phyloP scores from a whole-genome alignment of 2,329 filamentous ascomycete genomes.

The Clarireedia homoeocarpa region DNA sequence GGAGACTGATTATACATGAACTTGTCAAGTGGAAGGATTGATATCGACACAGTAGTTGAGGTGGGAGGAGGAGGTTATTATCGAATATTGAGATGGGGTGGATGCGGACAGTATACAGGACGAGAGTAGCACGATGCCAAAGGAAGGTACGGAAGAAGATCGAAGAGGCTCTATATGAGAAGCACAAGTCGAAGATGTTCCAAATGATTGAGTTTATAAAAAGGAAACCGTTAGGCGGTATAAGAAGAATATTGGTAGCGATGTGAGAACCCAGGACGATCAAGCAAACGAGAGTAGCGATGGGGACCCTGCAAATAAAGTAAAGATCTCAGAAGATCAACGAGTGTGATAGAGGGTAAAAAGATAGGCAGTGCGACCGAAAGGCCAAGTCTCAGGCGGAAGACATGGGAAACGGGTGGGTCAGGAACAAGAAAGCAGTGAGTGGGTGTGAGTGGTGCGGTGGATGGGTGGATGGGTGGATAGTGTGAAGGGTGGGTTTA shows the following conservation, averaged over 20 bases:
- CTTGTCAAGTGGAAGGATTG: slow-evolving; percentile 13
- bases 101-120: slow-evolving; percentile 10
- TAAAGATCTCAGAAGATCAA: slow-evolving; percentile 25
- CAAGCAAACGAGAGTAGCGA: slow-evolving; percentile 26
- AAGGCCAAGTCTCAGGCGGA: slow-evolving; percentile 22
- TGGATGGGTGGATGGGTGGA: neutral
- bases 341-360: slow-evolving; percentile 23
- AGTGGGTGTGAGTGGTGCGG: slow-evolving; percentile 6
- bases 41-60: slow-evolving; percentile 9
- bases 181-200: slow-evolving; percentile 29
- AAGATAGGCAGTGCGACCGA: slow-evolving; percentile 25
- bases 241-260: slow-evolving; percentile 28
- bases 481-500: neutral
- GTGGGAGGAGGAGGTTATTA: slow-evolving; percentile 18
- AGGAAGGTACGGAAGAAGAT: slow-evolving; percentile 30
- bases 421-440: slow-evolving; percentile 22
- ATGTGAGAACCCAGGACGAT: slow-evolving; percentile 24
- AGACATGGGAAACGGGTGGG: slow-evolving; percentile 16
- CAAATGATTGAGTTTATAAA: slow-evolving; percentile 27
- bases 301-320: slow-evolving; percentile 30
- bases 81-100: slow-evolving; percentile 14
- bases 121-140: slow-evolving; percentile 28
- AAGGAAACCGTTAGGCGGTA: slow-evolving; percentile 28
- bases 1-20: slow-evolving; percentile 29
- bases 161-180: slow-evolving; percentile 25